Evolutionary conservation across 2,329 filamentous ascomycete species (phyloP).

Genomic region (Talaromyces amestolkiae): DNA sequence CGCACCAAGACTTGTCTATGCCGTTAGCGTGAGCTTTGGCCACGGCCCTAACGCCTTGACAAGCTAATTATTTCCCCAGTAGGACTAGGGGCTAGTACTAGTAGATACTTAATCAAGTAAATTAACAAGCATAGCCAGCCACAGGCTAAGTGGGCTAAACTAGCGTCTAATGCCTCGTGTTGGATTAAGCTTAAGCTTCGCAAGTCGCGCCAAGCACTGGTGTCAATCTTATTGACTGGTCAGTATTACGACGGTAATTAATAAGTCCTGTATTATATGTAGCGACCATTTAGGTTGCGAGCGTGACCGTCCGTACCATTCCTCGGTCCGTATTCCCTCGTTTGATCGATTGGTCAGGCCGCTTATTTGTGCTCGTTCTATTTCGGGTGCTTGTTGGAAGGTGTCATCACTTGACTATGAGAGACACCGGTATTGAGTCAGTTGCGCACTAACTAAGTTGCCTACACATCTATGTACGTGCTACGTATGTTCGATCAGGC

Average conservation of each 20-base stretch:
- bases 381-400: neutral
- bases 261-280: neutral
- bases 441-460: neutral
- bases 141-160: neutral
- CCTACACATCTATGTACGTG: neutral
- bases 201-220: slow-evolving; percentile 21
- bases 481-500: neutral
- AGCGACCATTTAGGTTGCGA: neutral
- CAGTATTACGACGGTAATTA: neutral
- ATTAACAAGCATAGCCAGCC: slow-evolving; percentile 3
- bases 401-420: neutral
- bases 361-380: slow-evolving; percentile 4
- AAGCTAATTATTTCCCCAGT: neutral
- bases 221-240: slow-evolving; percentile 10
- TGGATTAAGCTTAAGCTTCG: slow-evolving; percentile 47
- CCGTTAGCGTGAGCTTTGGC: slow-evolving; percentile 12
- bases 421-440: neutral
- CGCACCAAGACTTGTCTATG: neutral
- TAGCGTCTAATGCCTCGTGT: slow-evolving; percentile 36
- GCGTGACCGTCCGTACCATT: neutral
- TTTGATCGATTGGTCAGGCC: neutral
- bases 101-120: neutral
- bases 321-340: slow-evolving; percentile 5
- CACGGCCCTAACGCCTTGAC: slow-evolving; percentile 1
- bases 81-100: neutral